Evolutionary conservation across 2,329 filamentous ascomycete genomes (phyloP), one percentile per base, ranked within the genome.

Genomic region (Didymosphaeria variabile): DNA sequence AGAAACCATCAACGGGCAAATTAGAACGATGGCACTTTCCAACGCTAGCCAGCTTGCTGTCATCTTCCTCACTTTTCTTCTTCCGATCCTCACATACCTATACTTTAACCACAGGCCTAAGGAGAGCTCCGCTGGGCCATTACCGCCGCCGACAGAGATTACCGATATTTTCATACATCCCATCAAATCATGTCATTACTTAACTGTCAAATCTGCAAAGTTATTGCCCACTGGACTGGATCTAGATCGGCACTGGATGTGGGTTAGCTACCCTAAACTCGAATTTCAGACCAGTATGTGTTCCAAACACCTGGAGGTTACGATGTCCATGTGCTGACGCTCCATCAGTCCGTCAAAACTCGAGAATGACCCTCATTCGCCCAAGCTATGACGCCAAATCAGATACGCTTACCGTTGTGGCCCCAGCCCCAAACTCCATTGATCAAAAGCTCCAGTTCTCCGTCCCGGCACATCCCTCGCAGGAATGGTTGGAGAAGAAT

Each of bases 211-310:
- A 17, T 82, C 80, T 2, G 82, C 85, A 1, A 80, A 77, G 5
- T 79, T 90, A 1, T 79, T 84, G 36, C 82, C 81, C 49, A 83
- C 86, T 3, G 88, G 88, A 0, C 80, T 90, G 12, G 85, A 87
- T 47, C 79, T 90, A 13, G 88, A 90, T 71, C 81, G 88, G 7
- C 84, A 86, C 64, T 90, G 88, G 87, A 90, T 90, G 88, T 87
- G 90, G 74, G 81, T 89, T 51, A 82, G 85, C 36, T 81, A 82
- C 1, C 77, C 82, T 17, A 80, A 79, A 5, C 77, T 81, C 53
- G 82, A 87, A 58, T 90, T 90, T 71, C 73, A 89, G 55, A 90
- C 88, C 2, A 90, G 59, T 61, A 51, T 15, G 59, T 55, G 34
- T 13, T 34, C 6, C 26, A n/a, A n/a, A 13, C 42, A 5, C 29